phyloP scores from a whole-genome alignment of 2,329 filamentous ascomycete species.

The Arachnopeziza araneosa region DNA sequence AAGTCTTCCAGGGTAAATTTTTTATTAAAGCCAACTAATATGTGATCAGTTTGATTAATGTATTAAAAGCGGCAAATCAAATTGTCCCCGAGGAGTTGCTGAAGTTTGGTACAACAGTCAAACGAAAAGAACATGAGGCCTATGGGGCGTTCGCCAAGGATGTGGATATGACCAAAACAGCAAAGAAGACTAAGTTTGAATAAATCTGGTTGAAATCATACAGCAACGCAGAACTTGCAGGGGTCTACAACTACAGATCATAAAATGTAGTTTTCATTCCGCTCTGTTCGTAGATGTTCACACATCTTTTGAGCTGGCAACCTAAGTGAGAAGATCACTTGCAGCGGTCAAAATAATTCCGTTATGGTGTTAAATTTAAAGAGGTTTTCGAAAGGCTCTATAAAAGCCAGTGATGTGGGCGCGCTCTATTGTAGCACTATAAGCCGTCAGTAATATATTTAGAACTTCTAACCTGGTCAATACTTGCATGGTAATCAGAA shows the following conservation, averaged over 20 bases:
- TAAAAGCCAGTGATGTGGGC: not conserved
- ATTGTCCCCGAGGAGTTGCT: constrained; percentile 82
- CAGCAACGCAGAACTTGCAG: not conserved
- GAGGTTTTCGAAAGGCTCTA: not conserved
- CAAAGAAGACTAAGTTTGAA: constrained; percentile 91
- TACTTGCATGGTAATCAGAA: constrained; percentile 56
- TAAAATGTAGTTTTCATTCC: no score
- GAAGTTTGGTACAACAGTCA: constrained; percentile 96
- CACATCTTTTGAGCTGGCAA: no score
- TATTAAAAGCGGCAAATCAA: constrained; percentile 89
- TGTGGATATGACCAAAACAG: constrained; percentile 73
- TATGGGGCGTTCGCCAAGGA: constrained; percentile 97
- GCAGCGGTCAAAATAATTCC: not conserved
- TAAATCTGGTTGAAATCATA: constrained; percentile 21
- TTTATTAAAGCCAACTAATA: not conserved
- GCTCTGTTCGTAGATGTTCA: no score
- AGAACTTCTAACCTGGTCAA: not conserved
- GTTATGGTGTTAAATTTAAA: not conserved
- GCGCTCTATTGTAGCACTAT: not conserved
- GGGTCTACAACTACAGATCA: not conserved
- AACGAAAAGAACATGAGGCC: constrained; percentile 95
- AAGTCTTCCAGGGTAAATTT: constrained; percentile 38
- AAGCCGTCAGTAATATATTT: not conserved
- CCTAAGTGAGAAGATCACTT: not conserved
- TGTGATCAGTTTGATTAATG: constrained; percentile 70